These are phyloP conservation scores for Capsicum rhomboideum DNA, from an alignment of 257 asterid species.

Conservation along the genomic window DNA sequence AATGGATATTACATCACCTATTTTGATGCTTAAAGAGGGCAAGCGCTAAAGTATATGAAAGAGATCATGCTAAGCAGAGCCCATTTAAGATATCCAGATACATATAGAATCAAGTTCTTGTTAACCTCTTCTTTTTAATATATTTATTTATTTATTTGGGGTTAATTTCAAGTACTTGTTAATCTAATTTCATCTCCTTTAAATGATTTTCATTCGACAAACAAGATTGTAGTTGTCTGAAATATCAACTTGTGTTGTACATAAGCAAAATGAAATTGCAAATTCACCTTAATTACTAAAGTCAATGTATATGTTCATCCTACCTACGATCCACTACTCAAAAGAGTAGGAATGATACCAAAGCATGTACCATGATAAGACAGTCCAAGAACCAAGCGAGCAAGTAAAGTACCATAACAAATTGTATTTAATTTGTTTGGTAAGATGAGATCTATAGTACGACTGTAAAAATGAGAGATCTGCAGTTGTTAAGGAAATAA, in stretches of 20 bases:
- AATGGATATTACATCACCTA: not conserved
- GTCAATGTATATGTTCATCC: not conserved
- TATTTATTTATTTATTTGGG: not conserved
- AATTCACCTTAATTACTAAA: not conserved
- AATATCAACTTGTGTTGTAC: not conserved
- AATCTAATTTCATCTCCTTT: not conserved
- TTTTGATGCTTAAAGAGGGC: not conserved
- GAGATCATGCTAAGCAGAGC: not conserved
- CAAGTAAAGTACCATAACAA: not conserved
- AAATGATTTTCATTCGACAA: not conserved
- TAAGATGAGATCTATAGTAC: not conserved
- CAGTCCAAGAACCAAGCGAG: not conserved
- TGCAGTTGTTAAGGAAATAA: not conserved
- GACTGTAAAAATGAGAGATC: not conserved
- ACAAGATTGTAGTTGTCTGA: not conserved
- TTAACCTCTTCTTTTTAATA: not conserved
- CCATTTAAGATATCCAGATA: not conserved
- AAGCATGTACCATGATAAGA: not conserved
- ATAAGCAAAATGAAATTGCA: not conserved
- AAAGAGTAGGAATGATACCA: not conserved
- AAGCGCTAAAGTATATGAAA: not conserved
- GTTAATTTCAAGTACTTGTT: not conserved
- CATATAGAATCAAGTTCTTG: not conserved
- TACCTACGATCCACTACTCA: not conserved
- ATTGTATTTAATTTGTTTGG: not conserved